Evolutionary conservation across 2,329 filamentous ascomycete genomes (phyloP).

Genomic region (Arthroderma sp.): DNA sequence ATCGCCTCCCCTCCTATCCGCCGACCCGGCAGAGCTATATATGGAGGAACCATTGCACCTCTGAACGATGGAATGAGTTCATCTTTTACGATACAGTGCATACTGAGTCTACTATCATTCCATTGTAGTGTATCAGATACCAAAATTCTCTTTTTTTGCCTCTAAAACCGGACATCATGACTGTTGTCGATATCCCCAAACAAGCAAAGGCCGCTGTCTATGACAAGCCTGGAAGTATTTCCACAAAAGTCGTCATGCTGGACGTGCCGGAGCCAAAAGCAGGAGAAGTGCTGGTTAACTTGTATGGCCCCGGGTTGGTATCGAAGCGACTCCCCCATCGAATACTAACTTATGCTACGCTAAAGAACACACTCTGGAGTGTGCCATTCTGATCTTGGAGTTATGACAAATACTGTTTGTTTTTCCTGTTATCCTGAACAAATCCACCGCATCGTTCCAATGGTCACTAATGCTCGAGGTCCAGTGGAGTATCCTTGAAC

Average conservation of each 20-base stretch:
- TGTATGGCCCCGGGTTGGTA: conserved; percentile 28
- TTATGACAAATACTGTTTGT: conserved; percentile 37
- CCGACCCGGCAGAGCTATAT: too few species aligned
- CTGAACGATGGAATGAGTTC: too few species aligned
- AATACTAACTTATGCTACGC: neutral
- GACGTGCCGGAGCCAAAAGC: conserved; percentile 52
- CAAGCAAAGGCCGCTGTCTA: conserved; percentile 53
- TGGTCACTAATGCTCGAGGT: too few species aligned
- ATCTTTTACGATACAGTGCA: too few species aligned
- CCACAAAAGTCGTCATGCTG: conserved; percentile 49
- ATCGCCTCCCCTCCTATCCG: too few species aligned
- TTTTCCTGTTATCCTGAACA: neutral
- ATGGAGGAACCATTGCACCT: too few species aligned
- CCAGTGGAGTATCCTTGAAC: conserved; percentile 45
- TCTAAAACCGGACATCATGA: conserved; percentile 16
- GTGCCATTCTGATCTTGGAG: conserved; percentile 49
- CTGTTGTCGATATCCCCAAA: conserved; percentile 36
- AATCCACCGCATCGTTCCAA: too few species aligned
- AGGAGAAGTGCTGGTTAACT: conserved; percentile 49
- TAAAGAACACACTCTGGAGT: conserved; percentile 49
- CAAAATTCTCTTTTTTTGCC: neutral
- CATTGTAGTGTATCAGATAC: too few species aligned
- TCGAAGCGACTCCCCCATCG: too few species aligned
- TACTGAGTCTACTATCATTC: too few species aligned
- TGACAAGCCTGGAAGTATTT: conserved; percentile 52